Conservation (phyloP, 2,329 filamentous ascomycete genomes). For the Ophiostoma quercus region DNA sequence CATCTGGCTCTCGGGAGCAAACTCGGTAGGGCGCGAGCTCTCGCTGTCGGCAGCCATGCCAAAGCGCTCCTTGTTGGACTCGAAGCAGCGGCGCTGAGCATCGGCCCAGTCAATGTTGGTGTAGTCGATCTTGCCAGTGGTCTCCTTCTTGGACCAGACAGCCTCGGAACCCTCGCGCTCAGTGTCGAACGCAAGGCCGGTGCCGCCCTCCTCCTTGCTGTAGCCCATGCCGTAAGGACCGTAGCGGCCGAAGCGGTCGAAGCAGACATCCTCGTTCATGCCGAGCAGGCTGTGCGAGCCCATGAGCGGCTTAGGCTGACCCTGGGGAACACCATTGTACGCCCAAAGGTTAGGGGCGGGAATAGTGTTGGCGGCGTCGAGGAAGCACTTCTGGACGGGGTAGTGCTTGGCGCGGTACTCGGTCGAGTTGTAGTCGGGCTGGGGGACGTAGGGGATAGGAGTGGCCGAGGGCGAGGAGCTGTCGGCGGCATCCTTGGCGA, state of each 20-base stretch:
- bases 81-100: slow-evolving; percentile 50
- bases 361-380: slow-evolving; percentile 55
- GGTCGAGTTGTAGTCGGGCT: slow-evolving; percentile 56
- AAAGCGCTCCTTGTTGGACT: slow-evolving; percentile 61
- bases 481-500: background rate
- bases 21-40: slow-evolving; percentile 13
- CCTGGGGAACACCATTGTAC: slow-evolving; percentile 49
- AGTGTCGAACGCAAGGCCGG: slow-evolving; percentile 64
- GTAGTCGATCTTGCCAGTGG: slow-evolving; percentile 54
- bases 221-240: slow-evolving; percentile 88
- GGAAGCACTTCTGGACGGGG: slow-evolving; percentile 55
- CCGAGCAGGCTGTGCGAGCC: slow-evolving; percentile 73
- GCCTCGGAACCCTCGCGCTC: slow-evolving; percentile 62
- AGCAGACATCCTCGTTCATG: slow-evolving; percentile 72
- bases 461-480: slow-evolving; percentile 36
- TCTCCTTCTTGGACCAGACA: slow-evolving; percentile 43
- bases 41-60: slow-evolving; percentile 20
- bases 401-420: slow-evolving; percentile 51
- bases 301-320: slow-evolving; percentile 71
- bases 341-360: slow-evolving; percentile 60
- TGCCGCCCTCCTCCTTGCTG: slow-evolving; percentile 63
- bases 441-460: slow-evolving; percentile 59
- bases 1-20: slow-evolving; percentile 12
- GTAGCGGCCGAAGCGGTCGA: slow-evolving; percentile 78
- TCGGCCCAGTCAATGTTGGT: slow-evolving; percentile 50